Base-by-base conservation (phyloP, 2,329 filamentous ascomycete genomes). In the Coniosporium tulheliwenetii region DNA sequence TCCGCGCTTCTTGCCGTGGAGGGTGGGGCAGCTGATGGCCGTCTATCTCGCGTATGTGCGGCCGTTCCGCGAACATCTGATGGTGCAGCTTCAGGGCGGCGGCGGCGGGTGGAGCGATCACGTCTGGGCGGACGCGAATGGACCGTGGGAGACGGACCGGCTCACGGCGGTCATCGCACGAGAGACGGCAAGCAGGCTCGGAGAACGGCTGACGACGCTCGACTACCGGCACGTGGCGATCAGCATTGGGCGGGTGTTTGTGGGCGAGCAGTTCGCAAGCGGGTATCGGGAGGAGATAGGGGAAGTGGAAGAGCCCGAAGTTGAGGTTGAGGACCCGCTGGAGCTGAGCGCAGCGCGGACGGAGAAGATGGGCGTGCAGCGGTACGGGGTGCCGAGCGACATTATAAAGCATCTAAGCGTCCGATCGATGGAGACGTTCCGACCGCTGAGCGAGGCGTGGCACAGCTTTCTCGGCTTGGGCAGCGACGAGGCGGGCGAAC, bases 321-420 rank as follows among this genome's bases (percentile, higher is more conserved):
- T 50, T 5, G 46, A 52, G 1, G 36, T 48, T n/a, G 47, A 52
- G 1, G 41, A 50, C 9, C 30, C 42, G 41, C 47, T 39, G 26
- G 47, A 48, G 47, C 44, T 47, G 12, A 41, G 30, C 29, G 42
- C 10, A 42, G 32, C 32, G 44, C 42, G n/a, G 37, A 12, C 19
- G 19, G 41, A 12, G 41, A 44, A 42, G 44, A 47, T 42, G 44
- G 45, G 30, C 43, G n/a, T n/a, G n/a, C n/a, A n/a, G n/a, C n/a
- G n/a, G n/a, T n/a, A n/a, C n/a, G n/a, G n/a, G n/a, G n/a, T 51
- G n/a, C 45, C 39, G 2, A 41, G 48, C 5, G 39, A 52, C 29
- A 47, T 51, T 31, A 29, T 52, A 0, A 48, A 50, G 44, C 39
- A 52, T 46, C 43, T 52, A 7, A 52, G 50, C 37, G 37, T 41